A percentile compares a stretch with the other conserved stretches of the same genome.
Conservation (phyloP, 139 green algal genomes). For the Zygnema circumcarinatum region DNA sequence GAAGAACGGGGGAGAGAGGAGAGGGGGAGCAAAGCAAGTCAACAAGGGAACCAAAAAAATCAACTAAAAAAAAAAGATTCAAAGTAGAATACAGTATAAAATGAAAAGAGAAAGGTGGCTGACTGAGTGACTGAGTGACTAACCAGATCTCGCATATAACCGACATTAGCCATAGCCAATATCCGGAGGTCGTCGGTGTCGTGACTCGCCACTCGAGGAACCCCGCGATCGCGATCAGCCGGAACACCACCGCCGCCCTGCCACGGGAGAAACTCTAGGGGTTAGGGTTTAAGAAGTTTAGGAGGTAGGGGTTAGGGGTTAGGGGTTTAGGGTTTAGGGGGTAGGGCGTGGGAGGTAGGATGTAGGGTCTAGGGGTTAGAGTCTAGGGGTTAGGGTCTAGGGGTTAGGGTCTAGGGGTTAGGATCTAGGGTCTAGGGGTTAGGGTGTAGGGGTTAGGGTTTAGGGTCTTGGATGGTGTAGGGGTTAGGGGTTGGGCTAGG, state of each 20-base stretch:
- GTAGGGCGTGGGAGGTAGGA: too few species aligned
- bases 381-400: too few species aligned
- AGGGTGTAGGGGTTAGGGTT: too few species aligned
- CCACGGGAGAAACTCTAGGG: not conserved
- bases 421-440: too few species aligned
- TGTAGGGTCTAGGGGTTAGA: too few species aligned
- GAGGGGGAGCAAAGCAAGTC: not conserved
- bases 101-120: not conserved
- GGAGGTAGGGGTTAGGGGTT: too few species aligned
- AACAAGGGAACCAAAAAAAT: not conserved
- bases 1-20: not conserved
- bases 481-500: too few species aligned
- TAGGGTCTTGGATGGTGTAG: too few species aligned
- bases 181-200: slow-evolving; percentile 35
- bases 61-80: not conserved
- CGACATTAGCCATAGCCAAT: slow-evolving; percentile 58
- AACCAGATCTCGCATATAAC: slow-evolving; percentile 57
- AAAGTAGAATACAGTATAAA: not conserved
- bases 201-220: slow-evolving; percentile 44
- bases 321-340: too few species aligned
- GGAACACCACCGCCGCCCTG: slow-evolving; percentile 34
- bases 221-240: slow-evolving; percentile 20
- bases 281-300: not conserved
- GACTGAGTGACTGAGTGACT: not conserved
- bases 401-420: too few species aligned